phyloP scores from a whole-genome alignment of 345 rosid genomes.

The Cardiospermum halicacabum region DNA sequence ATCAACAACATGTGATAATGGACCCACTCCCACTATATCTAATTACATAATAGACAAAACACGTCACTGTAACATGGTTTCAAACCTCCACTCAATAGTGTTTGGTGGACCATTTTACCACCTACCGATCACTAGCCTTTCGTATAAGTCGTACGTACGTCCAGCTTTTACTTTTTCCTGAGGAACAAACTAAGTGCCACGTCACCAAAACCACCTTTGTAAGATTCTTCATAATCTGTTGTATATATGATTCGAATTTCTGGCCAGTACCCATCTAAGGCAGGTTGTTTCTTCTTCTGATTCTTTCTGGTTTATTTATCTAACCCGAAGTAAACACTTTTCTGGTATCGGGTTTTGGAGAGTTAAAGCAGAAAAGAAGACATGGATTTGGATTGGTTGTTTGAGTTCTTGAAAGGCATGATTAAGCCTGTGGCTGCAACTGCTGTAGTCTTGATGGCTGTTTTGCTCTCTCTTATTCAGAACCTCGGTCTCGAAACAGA shows the following conservation, averaged over 20 bases:
- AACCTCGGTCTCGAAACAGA: constrained; percentile 72
- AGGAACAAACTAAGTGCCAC: neutral
- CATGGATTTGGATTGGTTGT: constrained; percentile 51
- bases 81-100: neutral
- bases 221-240: neutral
- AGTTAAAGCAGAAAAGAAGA: no score
- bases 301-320: neutral
- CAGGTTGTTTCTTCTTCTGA: constrained; percentile 20
- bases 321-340: neutral
- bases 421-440: constrained; percentile 77
- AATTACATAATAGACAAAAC: no score
- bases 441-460: constrained; percentile 70
- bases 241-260: constrained; percentile 17
- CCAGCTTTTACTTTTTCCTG: neutral
- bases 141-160: constrained; percentile 19
- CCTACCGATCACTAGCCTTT: neutral
- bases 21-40: no score
- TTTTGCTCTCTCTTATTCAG: constrained; percentile 50
- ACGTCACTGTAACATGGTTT: no score
- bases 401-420: constrained; percentile 63
- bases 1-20: no score
- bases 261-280: constrained; percentile 20
- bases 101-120: no score
- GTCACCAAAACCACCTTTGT: neutral
- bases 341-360: neutral